A percentile compares a stretch with the other conserved stretches of the same genome.
These are phyloP conservation scores for Themeda triandra DNA, from an alignment of 176 grass and related monocot species.

Conservation along the genomic window DNA sequence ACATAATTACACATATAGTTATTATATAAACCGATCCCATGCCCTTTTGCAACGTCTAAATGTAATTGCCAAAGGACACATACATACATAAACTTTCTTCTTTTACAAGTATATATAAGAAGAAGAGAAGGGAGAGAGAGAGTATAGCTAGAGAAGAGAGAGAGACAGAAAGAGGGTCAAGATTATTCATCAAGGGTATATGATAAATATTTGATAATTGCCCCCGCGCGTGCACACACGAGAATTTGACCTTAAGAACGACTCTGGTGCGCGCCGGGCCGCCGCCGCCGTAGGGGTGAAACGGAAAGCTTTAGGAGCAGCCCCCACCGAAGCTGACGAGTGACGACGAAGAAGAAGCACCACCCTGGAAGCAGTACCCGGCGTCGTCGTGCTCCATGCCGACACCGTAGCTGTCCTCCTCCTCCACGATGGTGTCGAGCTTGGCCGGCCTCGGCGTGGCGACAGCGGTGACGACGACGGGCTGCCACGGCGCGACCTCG, in stretches of 20 bases:
- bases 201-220: neutral
- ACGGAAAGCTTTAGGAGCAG: neutral
- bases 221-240: neutral
- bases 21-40: neutral
- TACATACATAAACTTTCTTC: neutral
- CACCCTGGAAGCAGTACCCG: neutral
- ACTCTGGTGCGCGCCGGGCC: neutral
- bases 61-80: neutral
- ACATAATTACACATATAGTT: too few relatives aligned
- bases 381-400: neutral
- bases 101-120: too few relatives aligned
- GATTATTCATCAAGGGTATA: neutral
- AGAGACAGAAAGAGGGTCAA: neutral
- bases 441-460: neutral
- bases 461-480: neutral
- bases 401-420: conserved; percentile 24
- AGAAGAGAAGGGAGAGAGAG: neutral
- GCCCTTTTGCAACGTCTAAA: neutral
- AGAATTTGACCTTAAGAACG: neutral
- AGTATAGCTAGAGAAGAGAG: too few relatives aligned
- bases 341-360: neutral
- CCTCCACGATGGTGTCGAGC: conserved; percentile 55
- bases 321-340: neutral
- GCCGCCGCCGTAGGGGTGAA: neutral
- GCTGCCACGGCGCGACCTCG: conserved; percentile 43